phyloP scores from a whole-genome alignment of 768 basidiomycete species.

The Pulveroboletus sp. region DNA sequence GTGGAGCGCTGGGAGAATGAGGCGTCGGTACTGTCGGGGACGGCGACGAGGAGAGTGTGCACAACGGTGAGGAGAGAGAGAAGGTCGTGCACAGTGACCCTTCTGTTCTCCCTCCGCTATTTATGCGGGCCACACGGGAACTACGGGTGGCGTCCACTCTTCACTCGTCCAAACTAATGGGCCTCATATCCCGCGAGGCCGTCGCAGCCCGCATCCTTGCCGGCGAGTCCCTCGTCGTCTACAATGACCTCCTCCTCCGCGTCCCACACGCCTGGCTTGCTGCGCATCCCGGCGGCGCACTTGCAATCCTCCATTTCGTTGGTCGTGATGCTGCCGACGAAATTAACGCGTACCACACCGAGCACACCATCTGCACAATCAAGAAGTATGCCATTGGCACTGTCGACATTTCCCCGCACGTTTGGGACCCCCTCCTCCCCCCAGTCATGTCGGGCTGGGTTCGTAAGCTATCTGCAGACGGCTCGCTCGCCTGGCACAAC shows the following conservation, averaged over 20 bases:
- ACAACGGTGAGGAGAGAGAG: conserved; percentile 5
- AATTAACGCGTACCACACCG: conserved; percentile 84
- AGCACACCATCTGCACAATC: conserved; percentile 30
- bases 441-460: conserved; percentile 86
- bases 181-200: conserved; percentile 41
- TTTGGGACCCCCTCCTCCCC: conserved; percentile 77
- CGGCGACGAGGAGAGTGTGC: conserved; percentile 2
- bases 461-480: conserved; percentile 44
- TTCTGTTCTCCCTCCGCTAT: conserved; percentile 9
- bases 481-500: conserved; percentile 51
- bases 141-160: not conserved
- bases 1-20: not conserved
- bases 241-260: conserved; percentile 55
- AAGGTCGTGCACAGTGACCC: conserved; percentile 1
- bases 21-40: conserved; percentile 9
- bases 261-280: conserved; percentile 75
- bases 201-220: conserved; percentile 67
- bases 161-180: conserved; percentile 21
- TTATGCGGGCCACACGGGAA: conserved; percentile 19
- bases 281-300: conserved; percentile 83
- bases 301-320: conserved; percentile 90
- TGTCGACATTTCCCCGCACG: conserved; percentile 47
- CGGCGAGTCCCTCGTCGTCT: conserved; percentile 75
- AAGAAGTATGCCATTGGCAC: conserved; percentile 59
- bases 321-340: conserved; percentile 95